Conservation (phyloP, 208 protist species). For the Vickermania spadyakhi region DNA sequence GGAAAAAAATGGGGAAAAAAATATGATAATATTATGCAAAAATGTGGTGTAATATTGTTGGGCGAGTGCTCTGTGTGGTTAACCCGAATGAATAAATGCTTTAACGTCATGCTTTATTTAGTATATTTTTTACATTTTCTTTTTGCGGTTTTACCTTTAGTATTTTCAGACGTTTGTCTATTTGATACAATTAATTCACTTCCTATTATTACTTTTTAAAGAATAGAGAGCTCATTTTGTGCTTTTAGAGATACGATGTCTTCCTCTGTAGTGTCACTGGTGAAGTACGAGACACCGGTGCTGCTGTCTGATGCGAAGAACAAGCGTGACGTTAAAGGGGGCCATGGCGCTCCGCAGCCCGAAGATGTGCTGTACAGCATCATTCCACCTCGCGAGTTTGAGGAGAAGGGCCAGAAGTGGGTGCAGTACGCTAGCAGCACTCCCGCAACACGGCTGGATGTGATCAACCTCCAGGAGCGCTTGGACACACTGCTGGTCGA, state of each 20-base stretch:
- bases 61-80: too few relatives aligned
- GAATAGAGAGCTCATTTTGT: background rate
- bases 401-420: slow-evolving; percentile 76
- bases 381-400: slow-evolving; percentile 84
- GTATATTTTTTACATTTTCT: background rate
- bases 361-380: slow-evolving; percentile 91
- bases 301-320: slow-evolving; percentile 74
- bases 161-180: background rate
- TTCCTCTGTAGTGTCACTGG: slow-evolving; percentile 38
- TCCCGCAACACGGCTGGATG: slow-evolving; percentile 82
- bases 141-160: background rate
- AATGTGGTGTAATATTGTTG: too few relatives aligned
- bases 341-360: slow-evolving; percentile 42
- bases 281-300: slow-evolving; percentile 87
- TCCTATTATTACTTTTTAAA: background rate
- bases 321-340: slow-evolving; percentile 42
- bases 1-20: too few relatives aligned
- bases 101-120: too few relatives aligned
- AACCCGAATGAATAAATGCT: too few relatives aligned
- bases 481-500: slow-evolving; percentile 92
- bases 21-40: too few relatives aligned
- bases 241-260: slow-evolving; percentile 19
- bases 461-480: slow-evolving; percentile 91
- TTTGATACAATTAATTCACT: background rate
- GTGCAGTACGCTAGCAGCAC: slow-evolving; percentile 86